Base-by-base conservation (phyloP, 495 filamentous ascomycete species). In the Neurospora sp. region DNA sequence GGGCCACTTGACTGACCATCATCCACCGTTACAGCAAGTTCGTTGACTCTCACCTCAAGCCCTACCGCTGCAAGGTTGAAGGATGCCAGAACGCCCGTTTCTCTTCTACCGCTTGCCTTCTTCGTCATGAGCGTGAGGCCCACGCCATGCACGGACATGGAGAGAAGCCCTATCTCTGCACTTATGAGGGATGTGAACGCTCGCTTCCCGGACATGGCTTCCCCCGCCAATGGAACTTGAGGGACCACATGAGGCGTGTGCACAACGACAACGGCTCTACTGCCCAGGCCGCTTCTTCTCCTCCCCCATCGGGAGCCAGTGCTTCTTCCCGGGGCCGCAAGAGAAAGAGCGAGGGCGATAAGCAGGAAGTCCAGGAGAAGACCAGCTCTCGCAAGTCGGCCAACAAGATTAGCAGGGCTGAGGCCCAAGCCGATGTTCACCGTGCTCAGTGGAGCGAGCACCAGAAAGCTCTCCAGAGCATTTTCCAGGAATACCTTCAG, bases 61-160 rank as follows among this genome's bases (percentile, higher is more conserved):
- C 94, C 23, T 97, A 97, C 84, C 90, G 93, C 46, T 98, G 94
- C 90, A 95, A 93, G 88, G 86, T 89, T 72, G 85, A 90, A 70
- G 86, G 86, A 44, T 98, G 94, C 82, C 87, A 91, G 80, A 91
- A 92, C 80, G 87, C 90, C 73, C 88, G 90, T 44, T 98, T 98
- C 77, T 97, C 94, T 42, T 97, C 94, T 38, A 98, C 94, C 77
- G 94, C 94, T 44, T 97, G 94, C 82, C 88, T 96, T n/a, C 91
- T 97, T 76, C 93, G 94, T 49, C 94, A 98, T 78, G 94, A 97
- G 85, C 90, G 94, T 77, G 94, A 98, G 84, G 93, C 93, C 73
- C 94, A 98, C 81, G 93, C 93, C 79, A 91, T 97, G 89, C 94
- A 97, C 81, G 94, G 94, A 76, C 94, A 98, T 78, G 94, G 93